Percentiles rank a stretch among this genome's conserved stretches.
phyloP scores from a whole-genome alignment of 2,329 filamentous ascomycete genomes.

The Tolypocladium paradoxum region DNA sequence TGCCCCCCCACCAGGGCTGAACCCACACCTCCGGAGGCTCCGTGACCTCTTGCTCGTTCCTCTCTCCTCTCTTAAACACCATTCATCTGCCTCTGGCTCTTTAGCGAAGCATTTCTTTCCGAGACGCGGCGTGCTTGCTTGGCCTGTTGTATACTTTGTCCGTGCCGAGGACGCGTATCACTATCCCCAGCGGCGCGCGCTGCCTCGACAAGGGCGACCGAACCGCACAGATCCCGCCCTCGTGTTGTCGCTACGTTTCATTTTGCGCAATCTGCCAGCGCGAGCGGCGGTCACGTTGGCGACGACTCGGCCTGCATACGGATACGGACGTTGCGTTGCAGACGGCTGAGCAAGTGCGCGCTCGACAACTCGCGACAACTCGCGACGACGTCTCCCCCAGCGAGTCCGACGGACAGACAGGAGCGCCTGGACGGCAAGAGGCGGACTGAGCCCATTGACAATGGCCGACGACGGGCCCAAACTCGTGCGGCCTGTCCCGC shows the following conservation, averaged over 20 bases:
- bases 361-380: background rate
- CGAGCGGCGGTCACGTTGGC: background rate
- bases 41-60: background rate
- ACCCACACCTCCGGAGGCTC: too few relatives aligned
- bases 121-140: background rate
- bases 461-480: slow-evolving; percentile 37
- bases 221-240: background rate
- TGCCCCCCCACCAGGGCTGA: background rate
- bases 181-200: background rate
- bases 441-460: background rate
- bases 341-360: background rate
- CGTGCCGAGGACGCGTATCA: background rate
- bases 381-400: background rate
- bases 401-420: background rate
- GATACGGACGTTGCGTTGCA: too few relatives aligned
- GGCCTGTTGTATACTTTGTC: background rate
- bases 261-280: too few relatives aligned
- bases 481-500: slow-evolving; percentile 59
- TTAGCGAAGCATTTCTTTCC: background rate
- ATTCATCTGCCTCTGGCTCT: background rate
- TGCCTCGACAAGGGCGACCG: background rate
- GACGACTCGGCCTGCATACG: too few relatives aligned
- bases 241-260: background rate
- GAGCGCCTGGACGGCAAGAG: background rate
- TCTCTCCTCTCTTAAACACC: background rate